Evolutionary conservation across 108 stramenopile genomes (phyloP), one percentile per base, ranked within the genome.

Genomic region (Skeletonema tropicum): DNA sequence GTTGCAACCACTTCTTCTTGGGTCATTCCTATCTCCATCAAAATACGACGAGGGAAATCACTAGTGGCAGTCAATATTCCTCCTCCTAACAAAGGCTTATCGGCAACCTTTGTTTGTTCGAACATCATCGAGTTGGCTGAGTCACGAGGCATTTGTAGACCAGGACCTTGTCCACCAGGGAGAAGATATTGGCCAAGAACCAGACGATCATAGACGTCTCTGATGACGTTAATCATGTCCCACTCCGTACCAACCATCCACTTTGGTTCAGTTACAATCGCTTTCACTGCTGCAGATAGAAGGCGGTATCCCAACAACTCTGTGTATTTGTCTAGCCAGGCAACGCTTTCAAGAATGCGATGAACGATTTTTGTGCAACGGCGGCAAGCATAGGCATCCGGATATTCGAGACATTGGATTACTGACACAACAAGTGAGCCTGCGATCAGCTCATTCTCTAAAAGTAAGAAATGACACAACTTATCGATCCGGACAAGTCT

Each of bases 241-340:
- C 95, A 96, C 66, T 96, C 95, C 13, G 92, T 76, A 1, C 95
- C 93, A 12, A 96, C 90, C 95, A 96, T 96, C 95, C 95, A 96
- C 58, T 93, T 93, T 10, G 93, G 95, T 73, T 96, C 92, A 7
- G 84, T 89, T 6, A 94, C 90, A 35, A 96, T 80, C 61, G 86
- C 85, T 60, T 90, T 90, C 13, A 91, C 87, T 3, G 85, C 87
- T 21, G 71, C 79, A 13, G 82, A 61, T 52, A 96, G 86, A 89
- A 96, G 90, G 23, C 80, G 88, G 25, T 80, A 59, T 3, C 89
- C 92, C 33, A 96, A 71, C 3, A 96, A 67, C 17, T 93, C 85
- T 12, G 88, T 90, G 79, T 96, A 96, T 2, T 85, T 74, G 39
- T 88, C 90, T 23, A 90, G 83, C 90, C 90, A 94, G 2, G 91